A percentile compares a stretch with the other conserved stretches of the same genome.
Evolutionary conservation across 805 yeast genomes (phyloP).

Genomic region (Starmerella kuoi): DNA sequence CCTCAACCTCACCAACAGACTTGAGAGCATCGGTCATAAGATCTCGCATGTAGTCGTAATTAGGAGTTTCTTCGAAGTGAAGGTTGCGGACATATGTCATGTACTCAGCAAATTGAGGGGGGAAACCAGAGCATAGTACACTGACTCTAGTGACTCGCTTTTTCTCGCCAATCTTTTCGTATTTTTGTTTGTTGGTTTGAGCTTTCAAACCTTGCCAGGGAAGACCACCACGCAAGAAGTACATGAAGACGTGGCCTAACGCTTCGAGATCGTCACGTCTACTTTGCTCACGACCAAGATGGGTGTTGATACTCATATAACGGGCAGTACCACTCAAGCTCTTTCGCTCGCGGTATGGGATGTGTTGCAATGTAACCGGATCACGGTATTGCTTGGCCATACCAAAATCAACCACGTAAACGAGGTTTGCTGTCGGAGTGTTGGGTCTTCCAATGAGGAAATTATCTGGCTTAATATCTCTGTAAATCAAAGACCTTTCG

Average conservation of each 20-base stretch:
- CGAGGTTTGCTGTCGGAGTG: constrained; percentile 67
- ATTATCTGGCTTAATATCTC: constrained; percentile 97
- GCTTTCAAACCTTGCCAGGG: constrained; percentile 99
- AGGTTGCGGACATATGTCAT: constrained; percentile 77
- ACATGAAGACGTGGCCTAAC: constrained; percentile 91
- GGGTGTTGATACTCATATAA: constrained; percentile 96
- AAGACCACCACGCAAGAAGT: constrained; percentile 73
- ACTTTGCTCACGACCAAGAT: constrained; percentile 91
- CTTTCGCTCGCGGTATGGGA: constrained; percentile 92
- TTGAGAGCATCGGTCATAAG: constrained; percentile 61
- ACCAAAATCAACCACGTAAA: constrained; percentile 91
- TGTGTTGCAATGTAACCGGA: constrained; percentile 88
- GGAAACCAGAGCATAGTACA: constrained; percentile 79
- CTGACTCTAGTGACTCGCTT: constrained; percentile 78
- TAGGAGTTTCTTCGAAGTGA: constrained; percentile 88
- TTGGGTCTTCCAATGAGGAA: constrained; percentile 86
- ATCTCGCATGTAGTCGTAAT: constrained; percentile 72
- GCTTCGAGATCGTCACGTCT: constrained; percentile 95
- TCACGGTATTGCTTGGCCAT: constrained; percentile 98
- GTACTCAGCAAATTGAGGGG: constrained; percentile 87
- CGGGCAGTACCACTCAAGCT: constrained; percentile 96
- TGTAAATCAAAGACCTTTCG: constrained; percentile 77
- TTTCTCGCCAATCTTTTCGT: constrained; percentile 94
- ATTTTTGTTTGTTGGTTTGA: constrained; percentile 93
- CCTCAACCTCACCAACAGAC: constrained; percentile 56